Percentiles rank a stretch among this genome's conserved stretches.
Conservation (phyloP, 2,329 filamentous ascomycete species). For the Scortechinia acanthostroma region DNA sequence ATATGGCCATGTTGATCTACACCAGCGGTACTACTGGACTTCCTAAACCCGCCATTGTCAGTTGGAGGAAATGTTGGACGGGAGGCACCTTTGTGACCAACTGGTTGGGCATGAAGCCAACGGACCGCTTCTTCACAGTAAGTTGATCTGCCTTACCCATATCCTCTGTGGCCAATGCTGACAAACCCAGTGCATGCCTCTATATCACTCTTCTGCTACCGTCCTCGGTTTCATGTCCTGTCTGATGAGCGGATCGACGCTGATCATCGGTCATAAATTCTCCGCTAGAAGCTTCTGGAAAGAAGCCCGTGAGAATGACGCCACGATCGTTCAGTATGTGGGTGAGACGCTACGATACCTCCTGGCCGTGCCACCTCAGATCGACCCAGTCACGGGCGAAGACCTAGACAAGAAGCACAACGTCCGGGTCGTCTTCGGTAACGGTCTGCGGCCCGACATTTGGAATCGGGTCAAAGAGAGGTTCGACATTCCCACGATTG, state of each 20-base stretch:
- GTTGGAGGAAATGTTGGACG: conserved; percentile 59
- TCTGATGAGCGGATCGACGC: conserved; percentile 52
- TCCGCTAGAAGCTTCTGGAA: conserved; percentile 72
- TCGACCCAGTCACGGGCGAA: conserved; percentile 56
- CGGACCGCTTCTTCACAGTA: conserved; percentile 67
- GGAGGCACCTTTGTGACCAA: conserved; percentile 40
- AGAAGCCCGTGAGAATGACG: conserved; percentile 62
- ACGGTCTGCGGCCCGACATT: conserved; percentile 77
- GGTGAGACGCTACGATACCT: conserved; percentile 82
- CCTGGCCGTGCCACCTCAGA: conserved; percentile 55
- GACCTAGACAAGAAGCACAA: conserved; percentile 67
- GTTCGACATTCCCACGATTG: conserved; percentile 67
- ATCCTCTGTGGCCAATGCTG: too few relatives aligned
- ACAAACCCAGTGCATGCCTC: conserved; percentile 61
- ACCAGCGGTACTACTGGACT: conserved; percentile 81
- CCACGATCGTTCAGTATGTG: conserved; percentile 79
- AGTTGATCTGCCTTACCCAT: neutral
- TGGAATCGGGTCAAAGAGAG: conserved; percentile 79
- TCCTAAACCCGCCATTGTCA: conserved; percentile 72
- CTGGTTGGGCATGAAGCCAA: conserved; percentile 48
- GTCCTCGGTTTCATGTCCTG: conserved; percentile 61
- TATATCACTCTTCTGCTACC: conserved; percentile 77
- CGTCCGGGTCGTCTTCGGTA: conserved; percentile 73
- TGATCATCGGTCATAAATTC: conserved; percentile 74
- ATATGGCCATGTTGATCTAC: conserved; percentile 72